These are phyloP conservation scores for Silene latifolia DNA, from an alignment of 148 eudicot species.

Conservation along the genomic window DNA sequence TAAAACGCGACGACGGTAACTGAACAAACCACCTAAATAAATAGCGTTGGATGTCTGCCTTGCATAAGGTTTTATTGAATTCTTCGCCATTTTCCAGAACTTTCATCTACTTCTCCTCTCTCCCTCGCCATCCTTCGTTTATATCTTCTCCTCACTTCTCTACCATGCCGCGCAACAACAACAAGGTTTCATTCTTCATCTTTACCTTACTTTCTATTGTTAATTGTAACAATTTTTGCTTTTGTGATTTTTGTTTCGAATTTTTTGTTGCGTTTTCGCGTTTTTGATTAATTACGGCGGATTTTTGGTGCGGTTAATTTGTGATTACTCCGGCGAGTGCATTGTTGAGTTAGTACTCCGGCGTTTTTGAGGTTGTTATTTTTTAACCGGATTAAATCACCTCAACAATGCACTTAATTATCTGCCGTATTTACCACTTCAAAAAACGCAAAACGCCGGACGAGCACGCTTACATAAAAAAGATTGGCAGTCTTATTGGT, in stretches of 20 bases:
- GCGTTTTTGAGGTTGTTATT: too few relatives aligned
- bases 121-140: neutral
- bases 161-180: constrained; percentile 3
- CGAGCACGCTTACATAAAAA: too few relatives aligned
- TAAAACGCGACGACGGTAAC: too few relatives aligned
- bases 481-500: neutral
- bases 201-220: too few relatives aligned
- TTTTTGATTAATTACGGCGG: neutral
- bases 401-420: neutral
- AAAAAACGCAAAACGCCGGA: too few relatives aligned
- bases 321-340: too few relatives aligned
- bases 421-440: too few relatives aligned
- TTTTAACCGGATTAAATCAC: neutral
- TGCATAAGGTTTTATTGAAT: neutral
- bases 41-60: neutral
- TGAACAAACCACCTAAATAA: too few relatives aligned
- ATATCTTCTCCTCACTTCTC: neutral
- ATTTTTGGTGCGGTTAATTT: too few relatives aligned
- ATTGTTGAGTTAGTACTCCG: neutral
- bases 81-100: neutral
- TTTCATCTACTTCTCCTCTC: neutral
- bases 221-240: too few relatives aligned
- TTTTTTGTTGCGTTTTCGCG: too few relatives aligned
- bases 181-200: neutral
- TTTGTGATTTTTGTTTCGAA: too few relatives aligned